Evolutionary conservation across 495 filamentous ascomycete species (phyloP), one percentile per base, ranked within the genome.

Genomic region (Neurospora cerealis): DNA sequence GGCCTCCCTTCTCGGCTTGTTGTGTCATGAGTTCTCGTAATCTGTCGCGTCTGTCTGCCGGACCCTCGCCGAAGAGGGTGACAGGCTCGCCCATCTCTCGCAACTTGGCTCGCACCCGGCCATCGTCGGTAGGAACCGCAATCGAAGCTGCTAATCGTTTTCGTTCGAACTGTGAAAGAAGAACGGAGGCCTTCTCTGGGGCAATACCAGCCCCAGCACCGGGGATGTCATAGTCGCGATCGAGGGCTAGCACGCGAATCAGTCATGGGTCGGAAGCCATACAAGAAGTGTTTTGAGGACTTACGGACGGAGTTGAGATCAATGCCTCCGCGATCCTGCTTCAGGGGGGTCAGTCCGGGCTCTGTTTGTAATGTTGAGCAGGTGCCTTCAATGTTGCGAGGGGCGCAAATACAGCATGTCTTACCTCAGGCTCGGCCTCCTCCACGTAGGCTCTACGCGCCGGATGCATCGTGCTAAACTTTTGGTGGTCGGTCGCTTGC

Each of bases 391-490:
- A 75, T 74, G 70, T 75, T 74, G 73, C 73, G 73, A 75, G 72
- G 69, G 76, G 66, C 71, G 69, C 24, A 73, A 32, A 21, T 71
- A 36, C 39, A 71, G 75, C 72, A 72, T 73, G 37, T 60, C 91
- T 88, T 88, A 94, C 93, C 86, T 92, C 89, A 28, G 91, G 85
- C 34, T 87, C 85, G 11, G 83, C 90, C 77, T 97, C 96, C 86
- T 98, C 96, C 75, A 98, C 93, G 83, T 97, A 97, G n/a, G 96
- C 95, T 81, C 95, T 92, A 76, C 96, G 87, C 77, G 96, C 88
- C 46, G 96, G 96, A 85, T 98, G 96, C 86, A 98, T 94, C 89
- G 84, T 87, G 37, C 69, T 60, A 83, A 76, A 78, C 71, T 69
- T 37, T 42, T 21, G 69, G 54, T 54, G 19, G 10, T 36, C 60